Conservation (phyloP, 768 basidiomycete genomes). For the Lactarius pseudohatsudake region DNA sequence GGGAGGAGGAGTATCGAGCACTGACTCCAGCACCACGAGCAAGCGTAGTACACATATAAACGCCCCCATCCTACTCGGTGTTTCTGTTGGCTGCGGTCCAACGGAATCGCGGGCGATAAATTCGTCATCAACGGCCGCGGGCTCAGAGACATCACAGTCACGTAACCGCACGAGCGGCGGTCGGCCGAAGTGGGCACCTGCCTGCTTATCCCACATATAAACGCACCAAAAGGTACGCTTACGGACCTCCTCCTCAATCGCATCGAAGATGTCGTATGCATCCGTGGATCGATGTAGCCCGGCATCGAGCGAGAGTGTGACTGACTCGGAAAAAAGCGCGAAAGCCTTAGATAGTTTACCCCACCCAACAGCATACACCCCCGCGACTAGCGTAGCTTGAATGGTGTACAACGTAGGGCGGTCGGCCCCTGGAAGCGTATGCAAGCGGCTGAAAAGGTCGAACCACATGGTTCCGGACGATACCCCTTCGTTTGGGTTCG, state of each 20-base stretch:
- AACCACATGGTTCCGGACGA: slow-evolving; percentile 92
- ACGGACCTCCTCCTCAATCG: slow-evolving; percentile 86
- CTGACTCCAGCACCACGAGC: slow-evolving; percentile 85
- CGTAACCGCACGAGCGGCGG: slow-evolving; percentile 83
- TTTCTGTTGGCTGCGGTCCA: slow-evolving; percentile 63
- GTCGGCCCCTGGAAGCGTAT: slow-evolving; percentile 87
- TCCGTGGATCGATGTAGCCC: slow-evolving; percentile 88
- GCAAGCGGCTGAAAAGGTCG: slow-evolving; percentile 80
- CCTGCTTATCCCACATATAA: slow-evolving; percentile 95
- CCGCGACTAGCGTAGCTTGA: slow-evolving; percentile 88
- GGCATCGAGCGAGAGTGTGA: slow-evolving; percentile 85
- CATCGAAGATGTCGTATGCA: slow-evolving; percentile 82
- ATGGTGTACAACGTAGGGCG: slow-evolving; percentile 89
- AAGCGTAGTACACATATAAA: slow-evolving; percentile 76
- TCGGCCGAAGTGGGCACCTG: slow-evolving; percentile 83
- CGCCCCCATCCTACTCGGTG: slow-evolving; percentile 74
- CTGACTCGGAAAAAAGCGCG: slow-evolving; percentile 79
- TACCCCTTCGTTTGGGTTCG: slow-evolving; percentile 78
- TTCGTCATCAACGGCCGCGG: slow-evolving; percentile 84
- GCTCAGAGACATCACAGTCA: slow-evolving; percentile 92
- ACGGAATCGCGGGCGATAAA: slow-evolving; percentile 76
- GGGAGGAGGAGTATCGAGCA: slow-evolving; percentile 77
- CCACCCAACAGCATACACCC: slow-evolving; percentile 87
- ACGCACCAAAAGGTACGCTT: slow-evolving; percentile 97
- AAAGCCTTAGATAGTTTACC: slow-evolving; percentile 88